Conservation (phyloP, 2,329 filamentous ascomycete genomes). For the Fusarium nelsonii region DNA sequence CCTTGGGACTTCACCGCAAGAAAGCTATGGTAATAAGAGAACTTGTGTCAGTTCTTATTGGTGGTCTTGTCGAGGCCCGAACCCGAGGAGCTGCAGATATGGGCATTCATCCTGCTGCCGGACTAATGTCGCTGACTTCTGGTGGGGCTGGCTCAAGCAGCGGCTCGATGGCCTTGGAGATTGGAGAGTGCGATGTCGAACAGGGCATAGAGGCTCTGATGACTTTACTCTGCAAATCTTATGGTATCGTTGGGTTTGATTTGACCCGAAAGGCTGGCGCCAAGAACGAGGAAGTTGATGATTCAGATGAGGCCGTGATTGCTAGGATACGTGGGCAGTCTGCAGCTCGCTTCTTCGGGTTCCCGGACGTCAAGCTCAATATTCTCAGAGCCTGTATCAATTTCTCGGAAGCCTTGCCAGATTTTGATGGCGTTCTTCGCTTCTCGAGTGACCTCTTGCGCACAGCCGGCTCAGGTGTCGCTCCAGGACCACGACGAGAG, state of each 20-base stretch:
- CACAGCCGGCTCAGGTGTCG: conserved; percentile 83
- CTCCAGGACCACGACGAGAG: conserved; percentile 76
- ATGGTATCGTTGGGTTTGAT: conserved; percentile 71
- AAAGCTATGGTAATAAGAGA: conserved; percentile 92
- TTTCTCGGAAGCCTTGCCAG: conserved; percentile 92
- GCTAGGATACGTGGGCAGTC: conserved; percentile 71
- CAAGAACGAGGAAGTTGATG: conserved; percentile 50
- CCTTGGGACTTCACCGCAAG: conserved; percentile 85
- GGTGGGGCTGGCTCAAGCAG: conserved; percentile 61
- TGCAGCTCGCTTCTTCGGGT: conserved; percentile 76
- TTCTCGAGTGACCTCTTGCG: conserved; percentile 88
- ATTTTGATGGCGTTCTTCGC: conserved; percentile 88
- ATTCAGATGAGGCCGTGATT: conserved; percentile 66
- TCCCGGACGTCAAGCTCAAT: conserved; percentile 83
- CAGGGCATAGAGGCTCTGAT: conserved; percentile 74
- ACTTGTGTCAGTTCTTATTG: conserved; percentile 83
- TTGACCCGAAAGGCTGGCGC: conserved; percentile 46
- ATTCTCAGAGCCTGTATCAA: conserved; percentile 91
- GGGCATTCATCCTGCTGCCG: conserved; percentile 93
- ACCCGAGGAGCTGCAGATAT: conserved; percentile 96
- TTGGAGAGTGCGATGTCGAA: conserved; percentile 74
- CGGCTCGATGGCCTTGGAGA: conserved; percentile 68
- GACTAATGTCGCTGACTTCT: conserved; percentile 78
- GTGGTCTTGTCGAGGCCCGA: conserved; percentile 87
- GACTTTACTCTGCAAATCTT: conserved; percentile 70